Conservation (phyloP, 805 yeast genomes). For the Yarrowia alimentaria region DNA sequence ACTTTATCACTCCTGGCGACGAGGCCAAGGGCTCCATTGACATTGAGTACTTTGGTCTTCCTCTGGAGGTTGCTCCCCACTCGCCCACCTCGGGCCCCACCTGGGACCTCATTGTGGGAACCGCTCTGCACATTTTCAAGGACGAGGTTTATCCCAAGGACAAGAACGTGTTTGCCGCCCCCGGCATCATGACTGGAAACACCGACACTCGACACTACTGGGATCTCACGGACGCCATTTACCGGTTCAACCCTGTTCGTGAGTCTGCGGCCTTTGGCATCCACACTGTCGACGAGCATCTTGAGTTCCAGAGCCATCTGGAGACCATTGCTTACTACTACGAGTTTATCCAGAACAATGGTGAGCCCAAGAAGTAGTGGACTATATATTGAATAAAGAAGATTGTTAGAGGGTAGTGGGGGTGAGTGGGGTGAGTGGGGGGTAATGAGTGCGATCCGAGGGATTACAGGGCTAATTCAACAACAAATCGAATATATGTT, state of each 20-base stretch:
- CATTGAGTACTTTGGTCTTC: constrained; percentile 12
- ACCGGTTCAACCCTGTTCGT: constrained; percentile 51
- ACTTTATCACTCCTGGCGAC: constrained; percentile 32
- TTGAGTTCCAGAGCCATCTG: constrained; percentile 53
- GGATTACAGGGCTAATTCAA: too few relatives aligned
- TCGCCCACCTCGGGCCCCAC: constrained; percentile 41
- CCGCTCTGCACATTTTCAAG: constrained; percentile 59
- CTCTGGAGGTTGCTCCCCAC: constrained; percentile 52
- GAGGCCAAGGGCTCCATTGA: constrained; percentile 34
- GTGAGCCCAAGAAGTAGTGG: too few relatives aligned
- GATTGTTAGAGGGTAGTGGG: too few relatives aligned
- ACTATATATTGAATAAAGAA: too few relatives aligned
- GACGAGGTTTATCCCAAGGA: constrained; percentile 42
- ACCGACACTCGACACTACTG: constrained; percentile 68
- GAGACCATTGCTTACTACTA: constrained; percentile 38
- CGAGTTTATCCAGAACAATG: constrained; percentile 36
- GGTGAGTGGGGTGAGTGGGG: too few relatives aligned
- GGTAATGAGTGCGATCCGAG: too few relatives aligned
- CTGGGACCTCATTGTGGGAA: constrained; percentile 59
- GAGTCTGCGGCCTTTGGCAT: constrained; percentile 39
- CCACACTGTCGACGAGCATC: constrained; percentile 62
- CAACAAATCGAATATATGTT: too few relatives aligned
- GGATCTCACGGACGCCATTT: constrained; percentile 58
- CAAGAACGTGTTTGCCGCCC: constrained; percentile 47
- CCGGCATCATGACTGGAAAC: constrained; percentile 61